Percentiles rank a stretch among this genome's conserved stretches.
These are phyloP conservation scores for Ophiostoma pallidulum DNA, from an alignment of 2,329 filamentous ascomycete genomes.

Conservation along the genomic window DNA sequence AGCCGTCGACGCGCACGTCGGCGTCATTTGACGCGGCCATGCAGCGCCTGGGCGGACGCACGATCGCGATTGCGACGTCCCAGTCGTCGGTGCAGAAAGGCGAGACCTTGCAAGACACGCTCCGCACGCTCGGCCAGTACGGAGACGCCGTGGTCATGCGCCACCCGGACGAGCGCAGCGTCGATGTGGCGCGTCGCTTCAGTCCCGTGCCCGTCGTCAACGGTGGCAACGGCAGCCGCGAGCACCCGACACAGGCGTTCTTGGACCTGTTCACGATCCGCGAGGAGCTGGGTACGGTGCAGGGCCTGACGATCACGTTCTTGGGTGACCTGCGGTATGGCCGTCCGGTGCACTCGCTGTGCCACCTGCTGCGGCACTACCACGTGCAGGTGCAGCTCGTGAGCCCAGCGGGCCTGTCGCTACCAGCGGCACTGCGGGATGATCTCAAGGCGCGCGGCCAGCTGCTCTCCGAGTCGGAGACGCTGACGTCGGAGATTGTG, in stretches of 20 bases:
- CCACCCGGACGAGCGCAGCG: slow-evolving; percentile 74
- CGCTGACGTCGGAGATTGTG: slow-evolving; percentile 78
- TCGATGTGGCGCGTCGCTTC: slow-evolving; percentile 75
- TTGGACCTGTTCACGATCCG: slow-evolving; percentile 97
- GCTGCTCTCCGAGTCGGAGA: slow-evolving; percentile 63
- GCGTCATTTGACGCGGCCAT: slow-evolving; percentile 96
- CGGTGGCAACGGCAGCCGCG: slow-evolving; percentile 87
- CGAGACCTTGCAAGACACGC: slow-evolving; percentile 84
- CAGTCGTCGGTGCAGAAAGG: slow-evolving; percentile 90
- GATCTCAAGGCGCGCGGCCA: slow-evolving; percentile 65
- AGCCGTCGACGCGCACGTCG: slow-evolving; percentile 92
- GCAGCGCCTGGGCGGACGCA: slow-evolving; percentile 90
- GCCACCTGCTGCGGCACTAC: slow-evolving; percentile 92
- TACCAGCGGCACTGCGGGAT: slow-evolving; percentile 67
- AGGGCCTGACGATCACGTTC: slow-evolving; percentile 93
- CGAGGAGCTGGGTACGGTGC: slow-evolving; percentile 91
- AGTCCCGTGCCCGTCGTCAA: slow-evolving; percentile 92
- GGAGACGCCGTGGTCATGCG: slow-evolving; percentile 92
- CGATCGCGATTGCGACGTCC: slow-evolving; percentile 69
- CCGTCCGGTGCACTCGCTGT: slow-evolving; percentile 87
- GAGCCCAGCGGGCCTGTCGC: slow-evolving; percentile 64
- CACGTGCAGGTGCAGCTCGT: slow-evolving; percentile 90
- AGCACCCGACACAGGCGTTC: slow-evolving; percentile 97
- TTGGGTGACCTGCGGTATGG: slow-evolving; percentile 88
- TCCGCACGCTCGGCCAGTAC: slow-evolving; percentile 90